phyloP scores from a whole-genome alignment of 2,329 filamentous ascomycete genomes.

The Colletotrichum nymphaeae region DNA sequence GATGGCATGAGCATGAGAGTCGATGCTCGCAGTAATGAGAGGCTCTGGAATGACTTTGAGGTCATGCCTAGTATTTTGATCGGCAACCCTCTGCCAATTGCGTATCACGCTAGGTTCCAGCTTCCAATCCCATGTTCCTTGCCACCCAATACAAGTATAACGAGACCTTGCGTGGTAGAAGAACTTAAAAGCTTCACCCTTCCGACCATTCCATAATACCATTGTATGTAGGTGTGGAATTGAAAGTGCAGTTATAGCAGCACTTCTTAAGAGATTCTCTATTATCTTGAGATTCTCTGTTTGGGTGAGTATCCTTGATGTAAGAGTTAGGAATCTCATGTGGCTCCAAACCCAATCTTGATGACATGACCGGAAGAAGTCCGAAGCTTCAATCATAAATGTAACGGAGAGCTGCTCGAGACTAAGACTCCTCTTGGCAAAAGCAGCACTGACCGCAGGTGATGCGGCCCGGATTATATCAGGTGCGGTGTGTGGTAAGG shows the following conservation, averaged over 20 bases:
- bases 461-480: neutral
- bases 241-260: constrained; percentile 37
- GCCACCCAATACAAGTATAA: constrained; percentile 3
- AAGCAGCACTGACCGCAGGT: constrained; percentile 30
- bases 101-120: neutral
- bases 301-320: constrained; percentile 42
- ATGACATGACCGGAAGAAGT: constrained; percentile 42
- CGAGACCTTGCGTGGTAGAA: constrained; percentile 40
- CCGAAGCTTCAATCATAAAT: constrained; percentile 42
- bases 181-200: constrained; percentile 45
- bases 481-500: no score
- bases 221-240: constrained; percentile 47
- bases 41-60: constrained; percentile 7
- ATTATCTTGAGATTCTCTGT: constrained; percentile 38
- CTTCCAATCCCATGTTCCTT: constrained; percentile 4
- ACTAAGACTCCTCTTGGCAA: constrained; percentile 42
- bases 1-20: constrained; percentile 17
- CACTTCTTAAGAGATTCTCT: constrained; percentile 40
- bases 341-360: constrained; percentile 42
- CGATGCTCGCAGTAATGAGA: neutral
- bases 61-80: neutral
- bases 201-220: constrained; percentile 48
- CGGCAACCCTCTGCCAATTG: constrained; percentile 1
- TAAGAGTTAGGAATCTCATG: constrained; percentile 47
- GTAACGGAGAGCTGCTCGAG: constrained; percentile 44